A percentile compares a stretch with the other conserved stretches of the same genome.
These are phyloP conservation scores for Neolecta irregularis DNA, from an alignment of 1,139 yeast species.

Conservation along the genomic window DNA sequence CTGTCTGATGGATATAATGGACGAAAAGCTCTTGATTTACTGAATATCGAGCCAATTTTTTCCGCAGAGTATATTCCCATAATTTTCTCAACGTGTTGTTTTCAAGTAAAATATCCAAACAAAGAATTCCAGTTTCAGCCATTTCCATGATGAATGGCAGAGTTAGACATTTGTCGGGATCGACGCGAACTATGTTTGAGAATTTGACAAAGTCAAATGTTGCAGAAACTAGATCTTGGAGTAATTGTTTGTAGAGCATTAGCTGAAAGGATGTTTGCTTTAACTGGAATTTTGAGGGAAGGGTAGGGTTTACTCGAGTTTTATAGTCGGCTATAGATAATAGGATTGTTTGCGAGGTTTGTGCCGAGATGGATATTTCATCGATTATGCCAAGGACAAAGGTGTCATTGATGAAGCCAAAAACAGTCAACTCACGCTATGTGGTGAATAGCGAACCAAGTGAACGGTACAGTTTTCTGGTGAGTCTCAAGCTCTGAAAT, in stretches of 20 bases:
- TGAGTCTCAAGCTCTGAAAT: conserved; percentile 9
- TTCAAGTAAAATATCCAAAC: too few relatives aligned
- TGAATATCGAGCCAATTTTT: too few relatives aligned
- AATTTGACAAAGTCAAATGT: conserved; percentile 1
- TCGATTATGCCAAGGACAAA: conserved; percentile 16
- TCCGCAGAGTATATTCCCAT: too few relatives aligned
- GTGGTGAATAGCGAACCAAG: conserved; percentile 6
- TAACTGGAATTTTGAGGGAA: conserved; percentile 13
- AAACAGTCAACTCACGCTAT: conserved; percentile 14
- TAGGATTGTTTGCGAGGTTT: too few relatives aligned
- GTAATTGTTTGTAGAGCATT: conserved; percentile 13
- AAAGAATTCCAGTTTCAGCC: too few relatives aligned
- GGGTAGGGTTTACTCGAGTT: conserved; percentile 10
- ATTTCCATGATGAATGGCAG: too few relatives aligned
- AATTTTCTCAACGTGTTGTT: conserved; percentile 9
- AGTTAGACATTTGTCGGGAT: too few relatives aligned
- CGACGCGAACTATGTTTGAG: too few relatives aligned
- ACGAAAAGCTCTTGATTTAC: too few relatives aligned
- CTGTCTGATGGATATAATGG: conserved; percentile 13
- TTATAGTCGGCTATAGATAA: conserved; percentile 8
- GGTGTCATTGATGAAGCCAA: conserved; percentile 13
- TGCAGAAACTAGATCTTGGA: conserved; percentile 11
- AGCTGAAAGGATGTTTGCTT: conserved; percentile 14
- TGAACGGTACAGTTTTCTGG: too few relatives aligned
- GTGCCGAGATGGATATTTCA: conserved; percentile 9